These are phyloP conservation scores for Trichothecium roseum DNA, from an alignment of 2,329 filamentous ascomycete genomes.

Conservation along the genomic window DNA sequence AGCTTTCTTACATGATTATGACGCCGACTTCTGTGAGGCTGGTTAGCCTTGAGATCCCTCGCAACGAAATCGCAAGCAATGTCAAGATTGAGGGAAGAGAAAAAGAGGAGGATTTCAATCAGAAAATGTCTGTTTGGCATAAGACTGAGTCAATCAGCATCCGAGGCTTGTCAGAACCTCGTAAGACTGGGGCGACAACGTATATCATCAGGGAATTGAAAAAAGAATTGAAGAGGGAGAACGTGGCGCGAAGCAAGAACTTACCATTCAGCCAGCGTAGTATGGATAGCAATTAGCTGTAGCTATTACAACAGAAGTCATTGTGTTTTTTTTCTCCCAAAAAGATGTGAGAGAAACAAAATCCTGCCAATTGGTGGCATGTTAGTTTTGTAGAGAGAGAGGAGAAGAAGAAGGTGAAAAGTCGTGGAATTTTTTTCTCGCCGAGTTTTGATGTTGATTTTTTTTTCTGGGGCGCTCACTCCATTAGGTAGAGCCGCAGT, in stretches of 20 bases:
- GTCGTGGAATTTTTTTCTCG: no score
- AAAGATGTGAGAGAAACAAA: no score
- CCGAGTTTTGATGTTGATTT: no score
- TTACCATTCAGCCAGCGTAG: constrained; percentile 7
- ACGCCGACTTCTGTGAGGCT: constrained; percentile 1
- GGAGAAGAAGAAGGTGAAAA: no score
- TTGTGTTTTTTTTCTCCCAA: no score
- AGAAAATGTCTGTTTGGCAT: constrained; percentile 43
- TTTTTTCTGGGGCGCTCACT: no score
- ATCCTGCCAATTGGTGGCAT: no score
- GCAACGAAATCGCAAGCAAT: constrained; percentile 3
- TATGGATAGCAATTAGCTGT: no score
- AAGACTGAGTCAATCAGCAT: constrained; percentile 42
- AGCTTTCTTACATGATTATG: constrained; percentile 1
- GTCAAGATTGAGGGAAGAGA: not conserved
- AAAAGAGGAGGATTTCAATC: constrained; percentile 5
- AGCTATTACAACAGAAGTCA: no score
- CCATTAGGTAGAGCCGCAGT: no score
- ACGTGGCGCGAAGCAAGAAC: constrained; percentile 1
- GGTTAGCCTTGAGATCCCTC: not conserved
- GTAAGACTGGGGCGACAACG: constrained; percentile 40
- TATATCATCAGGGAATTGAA: constrained; percentile 31
- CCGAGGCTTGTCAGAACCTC: constrained; percentile 34
- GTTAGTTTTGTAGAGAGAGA: no score
- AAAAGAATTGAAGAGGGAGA: constrained; percentile 4